These are phyloP conservation scores for Heliamphora exappendiculata DNA, from an alignment of 148 eudicot genomes.

Conservation along the genomic window DNA sequence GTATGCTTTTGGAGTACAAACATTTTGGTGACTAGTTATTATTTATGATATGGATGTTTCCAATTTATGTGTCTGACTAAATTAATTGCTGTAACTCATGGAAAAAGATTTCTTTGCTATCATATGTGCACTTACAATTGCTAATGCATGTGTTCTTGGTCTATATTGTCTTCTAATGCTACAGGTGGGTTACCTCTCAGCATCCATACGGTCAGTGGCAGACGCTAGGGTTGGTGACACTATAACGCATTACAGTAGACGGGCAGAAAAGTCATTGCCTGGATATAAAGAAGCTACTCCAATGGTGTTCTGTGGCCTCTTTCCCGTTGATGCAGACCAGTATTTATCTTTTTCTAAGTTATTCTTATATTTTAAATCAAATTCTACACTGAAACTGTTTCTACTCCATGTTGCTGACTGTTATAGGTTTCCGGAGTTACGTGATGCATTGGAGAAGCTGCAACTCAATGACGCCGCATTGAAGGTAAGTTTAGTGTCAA, in stretches of 20 bases:
- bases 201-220: slow-evolving; percentile 94
- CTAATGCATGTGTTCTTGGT: slow-evolving; percentile 5
- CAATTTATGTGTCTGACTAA: background rate
- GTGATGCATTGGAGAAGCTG: slow-evolving; percentile 95
- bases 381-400: background rate
- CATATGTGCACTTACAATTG: background rate
- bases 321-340: slow-evolving; percentile 97
- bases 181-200: slow-evolving; percentile 96
- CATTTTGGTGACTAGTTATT: too few relatives aligned
- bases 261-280: slow-evolving; percentile 71
- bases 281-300: slow-evolving; percentile 95
- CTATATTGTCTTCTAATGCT: slow-evolving; percentile 7
- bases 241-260: slow-evolving; percentile 61
- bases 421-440: slow-evolving; percentile 75
- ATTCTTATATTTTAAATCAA: background rate
- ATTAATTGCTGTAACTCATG: background rate
- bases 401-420: background rate
- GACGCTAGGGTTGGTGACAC: slow-evolving; percentile 99
- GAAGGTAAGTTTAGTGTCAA: slow-evolving; percentile 46
- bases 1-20: too few relatives aligned
- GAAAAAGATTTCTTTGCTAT: background rate
- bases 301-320: slow-evolving; percentile 98
- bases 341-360: slow-evolving; percentile 23
- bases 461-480: slow-evolving; percentile 97
- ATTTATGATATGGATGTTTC: background rate